These are phyloP conservation scores for Cercospora sp. DNA, from an alignment of 2,329 filamentous ascomycete genomes.

Conservation along the genomic window DNA sequence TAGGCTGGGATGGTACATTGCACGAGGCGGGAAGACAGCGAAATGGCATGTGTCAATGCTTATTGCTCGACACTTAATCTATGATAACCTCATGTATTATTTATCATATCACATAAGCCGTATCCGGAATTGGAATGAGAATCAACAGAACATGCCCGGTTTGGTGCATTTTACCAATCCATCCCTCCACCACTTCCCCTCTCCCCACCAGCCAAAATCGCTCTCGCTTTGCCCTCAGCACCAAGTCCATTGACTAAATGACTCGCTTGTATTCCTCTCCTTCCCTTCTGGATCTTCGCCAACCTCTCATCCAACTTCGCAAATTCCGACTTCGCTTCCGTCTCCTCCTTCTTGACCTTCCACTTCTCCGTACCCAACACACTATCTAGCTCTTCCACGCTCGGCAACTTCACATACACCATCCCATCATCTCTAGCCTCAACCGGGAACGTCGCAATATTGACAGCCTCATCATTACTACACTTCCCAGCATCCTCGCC, in stretches of 20 bases:
- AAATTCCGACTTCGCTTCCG: conserved; percentile 45
- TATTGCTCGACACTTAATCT: too few relatives aligned
- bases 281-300: conserved; percentile 52
- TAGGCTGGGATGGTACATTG: neutral
- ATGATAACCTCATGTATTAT: neutral
- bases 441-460: conserved; percentile 77
- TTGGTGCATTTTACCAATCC: conserved; percentile 43
- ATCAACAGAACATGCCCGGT: neutral
- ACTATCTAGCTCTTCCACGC: conserved; percentile 75
- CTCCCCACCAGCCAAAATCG: conserved; percentile 51
- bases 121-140: neutral
- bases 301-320: conserved; percentile 58
- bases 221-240: conserved; percentile 45
- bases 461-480: conserved; percentile 71
- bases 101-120: neutral
- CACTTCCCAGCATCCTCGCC: conserved; percentile 68
- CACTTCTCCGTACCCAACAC: conserved; percentile 77
- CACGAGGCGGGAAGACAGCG: neutral
- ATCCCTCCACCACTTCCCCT: conserved; percentile 42
- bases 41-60: neutral
- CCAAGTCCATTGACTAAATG: conserved; percentile 50
- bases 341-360: conserved; percentile 74
- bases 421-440: conserved; percentile 74
- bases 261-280: conserved; percentile 51
- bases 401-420: conserved; percentile 78